A percentile compares a stretch with the other conserved stretches of the same genome.
These are phyloP conservation scores for Lepraria neglecta DNA, from an alignment of 495 filamentous ascomycete species.

Conservation along the genomic window DNA sequence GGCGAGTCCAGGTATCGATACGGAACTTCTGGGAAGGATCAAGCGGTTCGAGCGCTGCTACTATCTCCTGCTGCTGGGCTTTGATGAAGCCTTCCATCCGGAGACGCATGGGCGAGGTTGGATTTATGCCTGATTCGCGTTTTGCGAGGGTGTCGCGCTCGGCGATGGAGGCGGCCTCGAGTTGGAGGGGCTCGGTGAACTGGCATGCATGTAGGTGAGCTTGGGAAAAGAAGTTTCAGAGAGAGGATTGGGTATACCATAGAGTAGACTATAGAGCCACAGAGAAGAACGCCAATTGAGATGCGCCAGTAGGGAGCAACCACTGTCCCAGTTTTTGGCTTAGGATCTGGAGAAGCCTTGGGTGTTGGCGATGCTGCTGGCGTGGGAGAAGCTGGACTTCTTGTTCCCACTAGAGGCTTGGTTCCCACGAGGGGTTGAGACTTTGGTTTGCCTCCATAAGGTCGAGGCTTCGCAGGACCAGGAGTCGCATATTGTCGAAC, in stretches of 20 bases:
- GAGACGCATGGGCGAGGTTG: conserved; percentile 83
- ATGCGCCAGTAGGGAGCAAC: conserved; percentile 51
- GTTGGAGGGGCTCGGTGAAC: conserved; percentile 42
- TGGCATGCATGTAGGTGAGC: conserved; percentile 30
- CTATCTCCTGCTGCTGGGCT: conserved; percentile 80
- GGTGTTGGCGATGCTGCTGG: background rate
- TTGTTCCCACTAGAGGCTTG: background rate
- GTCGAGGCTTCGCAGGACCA: conserved; percentile 14
- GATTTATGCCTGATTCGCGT: conserved; percentile 55
- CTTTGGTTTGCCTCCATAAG: conserved; percentile 7
- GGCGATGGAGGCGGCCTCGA: conserved; percentile 59
- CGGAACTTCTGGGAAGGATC: conserved; percentile 74
- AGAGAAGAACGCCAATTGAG: conserved; percentile 55
- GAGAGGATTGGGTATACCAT: conserved; percentile 45
- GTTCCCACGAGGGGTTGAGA: conserved; percentile 2
- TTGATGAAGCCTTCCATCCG: conserved; percentile 97
- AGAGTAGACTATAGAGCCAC: conserved; percentile 57
- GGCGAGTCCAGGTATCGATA: conserved; percentile 79
- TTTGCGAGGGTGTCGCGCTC: conserved; percentile 63
- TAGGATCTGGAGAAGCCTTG: background rate
- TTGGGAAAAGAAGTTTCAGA: background rate
- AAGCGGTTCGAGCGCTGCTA: conserved; percentile 68
- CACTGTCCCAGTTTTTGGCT: conserved; percentile 33
- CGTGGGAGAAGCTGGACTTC: background rate
- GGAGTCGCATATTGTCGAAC: background rate